A percentile compares a stretch with the other conserved stretches of the same genome.
Conservation (phyloP, 2,329 filamentous ascomycete genomes). For the Eurotiales sp. region DNA sequence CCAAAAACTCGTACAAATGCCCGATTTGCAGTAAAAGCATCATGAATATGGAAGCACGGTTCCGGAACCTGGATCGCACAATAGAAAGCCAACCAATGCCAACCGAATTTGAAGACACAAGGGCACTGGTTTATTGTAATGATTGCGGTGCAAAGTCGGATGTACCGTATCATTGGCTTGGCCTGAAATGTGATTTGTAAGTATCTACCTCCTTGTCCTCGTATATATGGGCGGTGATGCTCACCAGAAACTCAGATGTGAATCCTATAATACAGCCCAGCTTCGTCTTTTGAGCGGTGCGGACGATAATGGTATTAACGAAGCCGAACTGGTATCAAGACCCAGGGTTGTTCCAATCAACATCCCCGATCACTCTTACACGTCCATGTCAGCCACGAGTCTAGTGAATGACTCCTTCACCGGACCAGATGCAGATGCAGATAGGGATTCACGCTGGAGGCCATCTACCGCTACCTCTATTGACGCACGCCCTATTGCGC, state of each 20-base stretch:
- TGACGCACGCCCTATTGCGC: slow-evolving; percentile 12
- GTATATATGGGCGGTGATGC: not conserved
- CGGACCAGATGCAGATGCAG: not conserved
- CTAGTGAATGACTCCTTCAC: slow-evolving; percentile 11
- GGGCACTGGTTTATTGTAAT: slow-evolving; percentile 85
- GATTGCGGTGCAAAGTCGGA: slow-evolving; percentile 87
- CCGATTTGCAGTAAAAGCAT: slow-evolving; percentile 95
- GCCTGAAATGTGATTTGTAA: slow-evolving; percentile 72
- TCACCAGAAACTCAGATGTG: slow-evolving; percentile 33
- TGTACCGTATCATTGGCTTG: slow-evolving; percentile 90
- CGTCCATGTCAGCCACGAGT: slow-evolving; percentile 13
- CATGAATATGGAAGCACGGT: slow-evolving; percentile 96
- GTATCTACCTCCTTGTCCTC: slow-evolving; percentile 15
- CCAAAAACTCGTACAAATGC: slow-evolving; percentile 88
- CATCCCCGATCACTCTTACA: slow-evolving; percentile 9
- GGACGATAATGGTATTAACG: slow-evolving; percentile 23
- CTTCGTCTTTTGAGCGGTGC: slow-evolving; percentile 37
- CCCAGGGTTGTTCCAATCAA: slow-evolving; percentile 27
- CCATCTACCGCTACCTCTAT: slow-evolving; percentile 10
- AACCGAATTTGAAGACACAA: slow-evolving; percentile 70
- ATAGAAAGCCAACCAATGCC: slow-evolving; percentile 93
- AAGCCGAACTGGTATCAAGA: slow-evolving; percentile 20
- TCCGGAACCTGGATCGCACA: slow-evolving; percentile 82
- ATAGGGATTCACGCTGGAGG: slow-evolving; percentile 11
- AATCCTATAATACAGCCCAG: slow-evolving; percentile 47